Evolutionary conservation across 108 stramenopile genomes (phyloP).

Genomic region (Epipyxis sp.): DNA sequence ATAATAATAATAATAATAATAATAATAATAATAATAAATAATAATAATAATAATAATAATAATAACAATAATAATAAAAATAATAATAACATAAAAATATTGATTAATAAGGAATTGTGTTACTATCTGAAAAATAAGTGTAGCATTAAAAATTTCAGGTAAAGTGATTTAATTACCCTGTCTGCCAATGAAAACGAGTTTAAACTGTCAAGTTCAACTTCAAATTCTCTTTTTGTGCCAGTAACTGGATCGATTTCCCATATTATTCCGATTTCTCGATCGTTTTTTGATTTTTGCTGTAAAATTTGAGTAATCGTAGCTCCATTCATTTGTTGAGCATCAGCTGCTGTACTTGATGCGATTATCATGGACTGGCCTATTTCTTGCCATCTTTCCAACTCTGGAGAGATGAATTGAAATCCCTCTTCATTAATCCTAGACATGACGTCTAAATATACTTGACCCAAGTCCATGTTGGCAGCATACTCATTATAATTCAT

Average conservation of each 20-base stretch:
- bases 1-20: too few species aligned
- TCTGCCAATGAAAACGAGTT: neutral
- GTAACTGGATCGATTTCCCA: conserved; percentile 7
- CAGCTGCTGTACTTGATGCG: neutral
- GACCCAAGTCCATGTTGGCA: conserved; percentile 13
- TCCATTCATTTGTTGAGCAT: neutral
- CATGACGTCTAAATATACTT: conserved; percentile 12
- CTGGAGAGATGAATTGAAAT: neutral
- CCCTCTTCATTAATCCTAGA: neutral
- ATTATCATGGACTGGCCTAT: neutral
- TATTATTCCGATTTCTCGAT: neutral
- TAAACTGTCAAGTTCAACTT: neutral
- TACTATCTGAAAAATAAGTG: too few species aligned
- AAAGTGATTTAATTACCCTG: too few species aligned
- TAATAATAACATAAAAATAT: too few species aligned
- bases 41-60: too few species aligned
- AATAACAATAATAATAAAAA: too few species aligned
- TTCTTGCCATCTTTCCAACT: conserved; percentile 3
- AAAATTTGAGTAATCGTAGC: neutral
- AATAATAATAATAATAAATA: too few species aligned
- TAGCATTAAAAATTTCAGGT: too few species aligned
- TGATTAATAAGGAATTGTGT: too few species aligned
- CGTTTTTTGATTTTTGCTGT: neutral
- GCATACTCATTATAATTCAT: conserved; percentile 5
- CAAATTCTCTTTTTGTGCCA: neutral